Base-by-base conservation (phyloP, 140 eudicot genomes). In the Oenanthe javanica region DNA sequence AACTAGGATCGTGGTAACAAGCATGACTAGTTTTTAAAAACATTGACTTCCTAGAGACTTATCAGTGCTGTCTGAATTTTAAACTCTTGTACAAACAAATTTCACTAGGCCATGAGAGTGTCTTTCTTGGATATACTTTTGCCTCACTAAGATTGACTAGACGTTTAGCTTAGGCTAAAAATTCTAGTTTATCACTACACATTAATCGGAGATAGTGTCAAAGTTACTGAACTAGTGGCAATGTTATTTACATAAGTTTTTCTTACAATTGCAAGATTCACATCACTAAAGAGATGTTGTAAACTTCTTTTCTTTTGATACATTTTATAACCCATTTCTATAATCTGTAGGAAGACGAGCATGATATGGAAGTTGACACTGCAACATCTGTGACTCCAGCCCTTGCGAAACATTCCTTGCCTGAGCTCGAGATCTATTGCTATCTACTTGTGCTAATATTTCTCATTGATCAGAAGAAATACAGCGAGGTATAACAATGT, bases 371-470 rank as follows among this genome's bases (percentile, higher is more conserved):
- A 83, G 95, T 92, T 78, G 98, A 92, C 76, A 89, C 91, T 57
- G 95, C 96, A 59, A 79, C 93, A 80, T 94, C 97, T 84, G 89
- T 83, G 61, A 84, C 87, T 71, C 91, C 82, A 86, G 72, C 83
- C 48, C 85, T 89, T 42, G 84, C 80, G 27, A 94, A 94, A 84
- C 96, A 89, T 77, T 77, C 89, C 61, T 64, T 90, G 67, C 93
- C 96, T 5, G 98, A 94, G 89, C 81, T 92, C 69, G 98, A 94
- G 89, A 92, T 94, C 64, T 92, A 90, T 52, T 90, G 98, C 86
- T 94, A 94, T 80, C 84, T 92, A 88, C 91, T 94, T 83, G 97
- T 94, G 83, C 89, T 92, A 55, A 85, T 94, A 49, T 90, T 87
- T 87, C 77, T 94, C 82, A 89, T 94, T 81, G 98, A 94, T 72